Conservation (phyloP, 768 basidiomycete genomes). For the Tulasnella sp. region DNA sequence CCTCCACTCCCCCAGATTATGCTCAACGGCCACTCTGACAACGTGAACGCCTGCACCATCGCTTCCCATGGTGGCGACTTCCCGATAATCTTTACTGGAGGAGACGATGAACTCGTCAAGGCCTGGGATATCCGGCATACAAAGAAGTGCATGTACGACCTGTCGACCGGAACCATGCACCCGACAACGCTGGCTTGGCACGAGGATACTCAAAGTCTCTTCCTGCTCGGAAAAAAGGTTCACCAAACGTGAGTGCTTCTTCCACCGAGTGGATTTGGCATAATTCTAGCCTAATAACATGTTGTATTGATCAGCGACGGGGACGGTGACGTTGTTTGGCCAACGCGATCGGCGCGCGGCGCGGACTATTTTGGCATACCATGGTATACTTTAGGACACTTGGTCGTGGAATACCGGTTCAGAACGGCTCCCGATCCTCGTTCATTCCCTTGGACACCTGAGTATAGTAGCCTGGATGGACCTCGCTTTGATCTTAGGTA, state of each 20-base stretch:
- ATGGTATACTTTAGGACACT: not conserved
- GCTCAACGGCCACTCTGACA: not conserved
- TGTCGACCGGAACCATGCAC: slow-evolving; percentile 4
- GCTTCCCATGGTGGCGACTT: not conserved
- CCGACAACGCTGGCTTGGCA: not conserved
- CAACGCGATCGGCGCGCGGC: not conserved
- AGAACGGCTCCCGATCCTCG: not conserved
- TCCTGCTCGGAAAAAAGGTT: not conserved
- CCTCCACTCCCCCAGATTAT: slow-evolving; percentile 2
- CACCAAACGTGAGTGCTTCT: not conserved
- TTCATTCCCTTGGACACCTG: not conserved
- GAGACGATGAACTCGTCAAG: slow-evolving; percentile 2
- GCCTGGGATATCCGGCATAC: slow-evolving; percentile 13
- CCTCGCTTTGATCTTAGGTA: not conserved
- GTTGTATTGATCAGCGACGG: not conserved
- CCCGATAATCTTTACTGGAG: slow-evolving; percentile 5
- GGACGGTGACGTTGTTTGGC: not conserved
- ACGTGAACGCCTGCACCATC: slow-evolving; percentile 6
- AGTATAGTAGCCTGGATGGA: not conserved
- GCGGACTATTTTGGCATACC: slow-evolving; percentile 4
- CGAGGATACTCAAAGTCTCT: not conserved
- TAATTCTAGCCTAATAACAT: not conserved
- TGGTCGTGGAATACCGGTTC: slow-evolving; percentile 4
- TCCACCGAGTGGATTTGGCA: no score
- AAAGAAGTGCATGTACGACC: slow-evolving; percentile 6